Base-by-base conservation (phyloP, 176 grass and related monocot genomes). In the Ananas comosus region DNA sequence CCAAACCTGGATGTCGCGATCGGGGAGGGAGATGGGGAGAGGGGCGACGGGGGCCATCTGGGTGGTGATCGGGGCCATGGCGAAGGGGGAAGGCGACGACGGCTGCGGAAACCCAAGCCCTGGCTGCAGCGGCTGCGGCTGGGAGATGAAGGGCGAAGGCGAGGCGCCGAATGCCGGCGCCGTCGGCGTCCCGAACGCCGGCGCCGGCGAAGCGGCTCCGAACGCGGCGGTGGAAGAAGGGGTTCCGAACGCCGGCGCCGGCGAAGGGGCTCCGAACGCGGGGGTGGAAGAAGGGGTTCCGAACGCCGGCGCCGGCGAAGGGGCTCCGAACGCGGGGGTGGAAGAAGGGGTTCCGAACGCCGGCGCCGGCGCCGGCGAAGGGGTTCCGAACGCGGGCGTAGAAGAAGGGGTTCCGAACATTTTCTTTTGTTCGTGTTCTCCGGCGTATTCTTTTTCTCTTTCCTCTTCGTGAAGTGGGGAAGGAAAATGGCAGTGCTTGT, bases 1-100 rank as follows among this genome's bases (percentile, higher is more conserved):
- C 13, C 10, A 74, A 17, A 96, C 93, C 87, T 99, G 94, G 56
- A 99, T 83, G 66, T 99, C 94, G 17, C 94, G 87, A 79, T 99
- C 94, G 23, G 94, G 83, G 13, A 88, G 80, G 16, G 85, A 83
- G 68, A 85, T 50, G 50, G 87, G 80, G 71, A 93, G 76, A 53
- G 94, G 89, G 3, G 94, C 89, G 13, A 99, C 89, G 14, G 94
- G 89, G 76, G 89, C 94, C 94, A 99, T 99, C 80, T 93, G 94
- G 47, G 94, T 99, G 59, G 87, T 91, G 72, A 99, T 93, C 67
- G 89, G 84, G 81, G 84, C 69, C 79, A 83, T 27, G 86, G 74
- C 72, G 86, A 78, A 47, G 17, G 54, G 80, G 33, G 65, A 77
- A 1, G 75, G 78, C 18, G 74, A 79, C 3, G 76, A 33, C 76